Percentiles rank a stretch among this genome's conserved stretches.
Conservation (phyloP, 352 stramenopile species). For the Phytophthora litchii region DNA sequence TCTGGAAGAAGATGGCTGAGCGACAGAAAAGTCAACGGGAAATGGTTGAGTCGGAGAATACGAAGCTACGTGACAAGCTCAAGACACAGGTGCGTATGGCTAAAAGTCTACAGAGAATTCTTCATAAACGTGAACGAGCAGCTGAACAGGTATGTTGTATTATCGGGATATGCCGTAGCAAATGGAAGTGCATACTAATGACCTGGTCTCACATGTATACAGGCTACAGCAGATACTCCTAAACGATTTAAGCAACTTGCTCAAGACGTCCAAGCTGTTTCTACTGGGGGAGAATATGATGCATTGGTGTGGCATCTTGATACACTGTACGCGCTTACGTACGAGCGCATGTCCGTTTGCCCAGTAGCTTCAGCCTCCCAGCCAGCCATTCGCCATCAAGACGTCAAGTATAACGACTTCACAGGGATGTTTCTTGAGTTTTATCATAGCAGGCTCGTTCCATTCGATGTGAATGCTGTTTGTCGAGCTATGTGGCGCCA, state of each 20-base stretch:
- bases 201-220: too few species aligned
- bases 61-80: constrained; percentile 47
- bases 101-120: constrained; percentile 41
- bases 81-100: constrained; percentile 49
- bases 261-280: background rate
- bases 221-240: constrained; percentile 12
- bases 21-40: constrained; percentile 38
- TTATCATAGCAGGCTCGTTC: constrained; percentile 31
- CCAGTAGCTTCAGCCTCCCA: constrained; percentile 8
- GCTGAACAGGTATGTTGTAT: constrained; percentile 27
- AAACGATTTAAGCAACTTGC: constrained; percentile 13
- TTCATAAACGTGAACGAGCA: constrained; percentile 38
- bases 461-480: constrained; percentile 28
- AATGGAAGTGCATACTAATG: too few species aligned
- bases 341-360: constrained; percentile 12
- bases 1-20: constrained; percentile 56
- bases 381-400: constrained; percentile 13
- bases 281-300: constrained; percentile 6
- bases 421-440: constrained; percentile 39
- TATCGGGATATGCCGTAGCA: too few species aligned
- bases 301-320: constrained; percentile 15
- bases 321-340: constrained; percentile 12
- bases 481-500: constrained; percentile 30
- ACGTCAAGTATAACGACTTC: constrained; percentile 40
- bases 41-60: constrained; percentile 45